Evolutionary conservation across 2,329 filamentous ascomycete genomes (phyloP), one percentile per base, ranked within the genome.

Genomic region (Nigrospora oryzae): DNA sequence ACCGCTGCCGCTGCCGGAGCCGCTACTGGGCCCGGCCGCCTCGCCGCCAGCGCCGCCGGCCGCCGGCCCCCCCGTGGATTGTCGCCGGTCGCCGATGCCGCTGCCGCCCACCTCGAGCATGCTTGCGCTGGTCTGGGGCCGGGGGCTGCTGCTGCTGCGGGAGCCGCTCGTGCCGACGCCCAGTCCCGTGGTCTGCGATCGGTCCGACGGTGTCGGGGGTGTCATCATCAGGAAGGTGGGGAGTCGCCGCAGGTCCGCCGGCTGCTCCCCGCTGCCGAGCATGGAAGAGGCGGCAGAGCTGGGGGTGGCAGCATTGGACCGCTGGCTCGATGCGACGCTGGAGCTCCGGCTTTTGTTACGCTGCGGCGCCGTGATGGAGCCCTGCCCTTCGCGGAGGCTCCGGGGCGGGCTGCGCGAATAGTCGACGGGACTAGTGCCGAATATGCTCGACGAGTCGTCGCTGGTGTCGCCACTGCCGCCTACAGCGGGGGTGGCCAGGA

Each of bases 351-450:
- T 79, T 16, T 63, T 59, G 6, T 71, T 67, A 11, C 67, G 65
- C 34, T 59, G 59, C 15, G 67, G 67, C 1, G 60, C 61, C 1
- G 68, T 67, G 41, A 73, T 69, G 42, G 69, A 73, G 32, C 70
- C 71, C 43, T 71, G 69, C 13, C 72, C 69, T 47, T 70, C 69
- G 31, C 68, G 67, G 39, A 77, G 62, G 3, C 75, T 79, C 37
- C 70, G 66, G 2, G 77, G 77, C 13, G 77, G 77, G 11, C 77
- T 79, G 39, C 76, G 72, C 14, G 77, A 80, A 53, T 74, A 80
- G 58, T 81, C 77, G 1, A 79, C 65, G 2, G 73, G 70, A 23
- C 74, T 75, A 14, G 66, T 66, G 31, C 71, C 74, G 53, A 74
- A 75, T 15, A 76, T 46, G 47, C 75, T 79, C 3, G 73, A 71